Evolutionary conservation across 140 eudicot species (phyloP), one percentile per base, ranked within the genome.

Genomic region (Bidens hawaiensis): DNA sequence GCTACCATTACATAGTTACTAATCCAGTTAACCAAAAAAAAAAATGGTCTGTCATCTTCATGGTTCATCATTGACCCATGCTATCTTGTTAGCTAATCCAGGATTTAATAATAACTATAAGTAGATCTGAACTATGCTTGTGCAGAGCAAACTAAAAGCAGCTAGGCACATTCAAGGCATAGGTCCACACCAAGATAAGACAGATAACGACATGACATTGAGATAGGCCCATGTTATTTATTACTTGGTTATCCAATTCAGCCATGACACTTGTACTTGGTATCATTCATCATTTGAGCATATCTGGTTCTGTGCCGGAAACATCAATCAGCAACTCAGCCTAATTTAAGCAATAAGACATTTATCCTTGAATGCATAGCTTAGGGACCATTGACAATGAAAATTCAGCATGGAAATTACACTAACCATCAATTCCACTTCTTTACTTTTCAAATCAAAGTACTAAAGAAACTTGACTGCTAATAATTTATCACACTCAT

Each of bases 121-220:
- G n/a, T n/a, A n/a, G n/a, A n/a, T n/a, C n/a, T n/a, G n/a, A n/a
- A n/a, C n/a, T n/a, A 71, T 38, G 40, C 8, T 19, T 45, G 58
- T 69, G 49, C 50, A 62, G 28, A 21, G 38, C 43, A 51, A 36
- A 60, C 15, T 60, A 41, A 54, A 31, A 13, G 59, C 59, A 53
- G 72, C 66, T 61, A 64, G 60, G 65, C 24, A 45, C 26, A 63
- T 72, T 63, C 43, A 64, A 54, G 51, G 23, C 55, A 55, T 64
- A 43, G 72, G 72, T 54, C 72, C 72, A 71, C 71, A 54, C 36
- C 77, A 12, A 64, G 67, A 72, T 23, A 65, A 64, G 41, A 22
- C 31, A 45, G 48, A 63, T 27, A 28, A 60, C 18, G 43, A 55
- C 18, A 33, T 50, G 57, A 50, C 43, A 55, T 28, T 53, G 65